These are phyloP conservation scores for Penicillium sp. DNA, from an alignment of 2,329 filamentous ascomycete genomes.

Conservation along the genomic window DNA sequence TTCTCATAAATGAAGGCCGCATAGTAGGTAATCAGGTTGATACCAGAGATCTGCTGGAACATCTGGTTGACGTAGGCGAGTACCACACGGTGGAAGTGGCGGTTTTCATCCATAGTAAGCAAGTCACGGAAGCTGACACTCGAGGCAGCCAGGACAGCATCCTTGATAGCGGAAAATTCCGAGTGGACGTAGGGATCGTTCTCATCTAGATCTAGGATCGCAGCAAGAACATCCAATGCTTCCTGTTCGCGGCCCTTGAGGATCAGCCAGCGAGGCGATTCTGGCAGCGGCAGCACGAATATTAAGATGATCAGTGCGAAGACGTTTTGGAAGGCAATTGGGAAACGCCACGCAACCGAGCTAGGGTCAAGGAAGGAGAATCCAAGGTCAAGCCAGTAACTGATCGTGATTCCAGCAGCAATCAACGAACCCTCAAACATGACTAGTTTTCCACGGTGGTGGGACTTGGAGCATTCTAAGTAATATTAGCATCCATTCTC, in stretches of 20 bases:
- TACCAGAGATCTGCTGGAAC: constrained; percentile 52
- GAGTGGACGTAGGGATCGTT: constrained; percentile 43
- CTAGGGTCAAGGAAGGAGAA: constrained; percentile 51
- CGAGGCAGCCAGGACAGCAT: constrained; percentile 48
- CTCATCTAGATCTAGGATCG: constrained; percentile 46
- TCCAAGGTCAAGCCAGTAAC: constrained; percentile 50
- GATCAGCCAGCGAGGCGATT: constrained; percentile 57
- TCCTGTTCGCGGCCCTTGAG: constrained; percentile 53
- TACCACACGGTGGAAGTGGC: constrained; percentile 55
- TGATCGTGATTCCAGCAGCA: constrained; percentile 48
- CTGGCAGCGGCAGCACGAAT: constrained; percentile 50
- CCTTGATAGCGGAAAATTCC: constrained; percentile 51
- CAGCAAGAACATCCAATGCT: constrained; percentile 45
- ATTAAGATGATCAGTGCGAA: constrained; percentile 51
- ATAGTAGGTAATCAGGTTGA: constrained; percentile 49
- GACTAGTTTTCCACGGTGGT: constrained; percentile 50
- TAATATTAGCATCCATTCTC: not conserved
- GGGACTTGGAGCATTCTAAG: constrained; percentile 47
- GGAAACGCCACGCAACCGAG: constrained; percentile 51
- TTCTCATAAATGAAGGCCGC: constrained; percentile 44
- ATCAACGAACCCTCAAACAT: constrained; percentile 52
- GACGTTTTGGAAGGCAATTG: constrained; percentile 55
- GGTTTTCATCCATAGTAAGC: constrained; percentile 57
- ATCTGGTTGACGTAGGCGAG: constrained; percentile 59
- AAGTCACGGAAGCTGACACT: constrained; percentile 54